A percentile compares a stretch with the other conserved stretches of the same genome.
phyloP scores from a whole-genome alignment of 2,329 filamentous ascomycete genomes.

The Thelonectria discophora region DNA sequence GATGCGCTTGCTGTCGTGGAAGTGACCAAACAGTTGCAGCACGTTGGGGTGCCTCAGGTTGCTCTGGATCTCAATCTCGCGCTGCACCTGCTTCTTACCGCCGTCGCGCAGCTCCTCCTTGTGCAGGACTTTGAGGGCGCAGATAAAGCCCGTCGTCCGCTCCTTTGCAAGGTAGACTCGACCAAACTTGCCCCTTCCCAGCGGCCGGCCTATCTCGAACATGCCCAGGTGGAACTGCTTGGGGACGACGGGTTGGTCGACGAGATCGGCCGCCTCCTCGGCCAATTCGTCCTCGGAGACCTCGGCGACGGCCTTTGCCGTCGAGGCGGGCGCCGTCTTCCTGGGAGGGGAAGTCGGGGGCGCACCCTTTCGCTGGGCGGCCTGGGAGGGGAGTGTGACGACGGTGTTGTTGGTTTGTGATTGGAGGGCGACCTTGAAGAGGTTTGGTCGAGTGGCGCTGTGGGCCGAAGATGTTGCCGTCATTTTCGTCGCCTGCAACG shows the following conservation, averaged over 20 bases:
- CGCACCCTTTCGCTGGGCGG: constrained; percentile 65
- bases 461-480: constrained; percentile 51
- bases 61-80: constrained; percentile 89
- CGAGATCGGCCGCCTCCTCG: constrained; percentile 60
- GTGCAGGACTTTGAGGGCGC: constrained; percentile 85
- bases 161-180: constrained; percentile 86
- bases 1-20: constrained; percentile 87
- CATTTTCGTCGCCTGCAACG: constrained; percentile 47
- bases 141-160: constrained; percentile 80
- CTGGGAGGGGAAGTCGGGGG: constrained; percentile 23
- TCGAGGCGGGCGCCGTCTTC: constrained; percentile 44
- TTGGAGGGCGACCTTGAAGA: constrained; percentile 87
- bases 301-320: constrained; percentile 59
- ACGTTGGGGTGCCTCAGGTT: constrained; percentile 88
- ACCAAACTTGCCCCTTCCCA: constrained; percentile 90
- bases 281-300: constrained; percentile 61
- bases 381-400: constrained; percentile 74
- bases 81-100: constrained; percentile 85
- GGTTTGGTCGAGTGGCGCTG: constrained; percentile 75
- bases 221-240: constrained; percentile 87
- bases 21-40: constrained; percentile 82
- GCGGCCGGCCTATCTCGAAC: constrained; percentile 90
- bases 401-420: constrained; percentile 75
- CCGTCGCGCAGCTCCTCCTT: constrained; percentile 80
- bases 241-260: constrained; percentile 64